These are phyloP conservation scores for Talaromyces wortmannii DNA, from an alignment of 495 filamentous ascomycete species.

Conservation along the genomic window DNA sequence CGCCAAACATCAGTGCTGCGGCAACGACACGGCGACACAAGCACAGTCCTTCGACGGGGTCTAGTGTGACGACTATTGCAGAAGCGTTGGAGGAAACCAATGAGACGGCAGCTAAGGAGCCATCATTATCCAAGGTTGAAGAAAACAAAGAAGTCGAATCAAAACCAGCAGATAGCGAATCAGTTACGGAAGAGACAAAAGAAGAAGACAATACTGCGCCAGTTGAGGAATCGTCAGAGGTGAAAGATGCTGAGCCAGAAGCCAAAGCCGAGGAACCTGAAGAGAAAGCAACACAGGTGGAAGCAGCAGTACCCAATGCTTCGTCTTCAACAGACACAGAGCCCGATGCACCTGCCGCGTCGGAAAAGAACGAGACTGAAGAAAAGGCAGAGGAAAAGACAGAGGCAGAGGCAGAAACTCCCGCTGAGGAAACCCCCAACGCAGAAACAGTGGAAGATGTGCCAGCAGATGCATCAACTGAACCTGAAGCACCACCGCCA, in stretches of 20 bases:
- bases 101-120: slow-evolving; percentile 4
- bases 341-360: neutral
- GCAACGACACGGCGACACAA: slow-evolving; percentile 70
- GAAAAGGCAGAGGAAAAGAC: neutral
- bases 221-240: neutral
- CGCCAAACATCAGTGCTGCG: slow-evolving; percentile 39
- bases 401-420: neutral
- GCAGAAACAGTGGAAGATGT: neutral
- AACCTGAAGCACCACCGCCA: neutral
- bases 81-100: slow-evolving; percentile 66
- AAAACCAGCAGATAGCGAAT: neutral
- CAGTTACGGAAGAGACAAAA: neutral
- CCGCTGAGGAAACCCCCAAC: neutral
- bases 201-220: neutral
- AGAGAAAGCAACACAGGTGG: neutral
- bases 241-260: neutral
- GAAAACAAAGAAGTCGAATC: neutral
- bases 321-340: neutral
- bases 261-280: neutral
- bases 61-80: slow-evolving; percentile 60
- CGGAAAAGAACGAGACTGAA: neutral
- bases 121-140: neutral
- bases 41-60: slow-evolving; percentile 69
- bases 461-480: neutral
- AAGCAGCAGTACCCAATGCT: neutral